Evolutionary conservation across 2,329 filamentous ascomycete genomes (phyloP).

Genomic region (Penicillium olsonii): DNA sequence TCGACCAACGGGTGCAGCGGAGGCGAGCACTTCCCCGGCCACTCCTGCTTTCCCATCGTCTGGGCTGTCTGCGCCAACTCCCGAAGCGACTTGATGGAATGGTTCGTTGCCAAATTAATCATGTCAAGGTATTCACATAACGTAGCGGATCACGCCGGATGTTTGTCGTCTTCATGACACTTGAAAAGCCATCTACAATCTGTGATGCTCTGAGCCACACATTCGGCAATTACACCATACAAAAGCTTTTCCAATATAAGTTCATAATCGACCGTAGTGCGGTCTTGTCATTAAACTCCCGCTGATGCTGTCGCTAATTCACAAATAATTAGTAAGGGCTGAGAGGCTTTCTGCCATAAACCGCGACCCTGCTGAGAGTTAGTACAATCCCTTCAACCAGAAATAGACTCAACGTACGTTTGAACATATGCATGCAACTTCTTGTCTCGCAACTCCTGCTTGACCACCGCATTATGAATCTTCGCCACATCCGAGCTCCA

Average conservation of each 20-base stretch:
- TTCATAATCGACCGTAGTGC: too few relatives aligned
- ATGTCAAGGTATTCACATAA: too few relatives aligned
- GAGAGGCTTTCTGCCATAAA: constrained; percentile 17
- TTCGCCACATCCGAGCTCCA: constrained; percentile 17
- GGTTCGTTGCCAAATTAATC: too few relatives aligned
- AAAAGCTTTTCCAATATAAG: too few relatives aligned
- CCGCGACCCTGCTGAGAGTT: constrained; percentile 14
- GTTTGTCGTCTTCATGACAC: too few relatives aligned
- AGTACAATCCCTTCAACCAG: constrained; percentile 2
- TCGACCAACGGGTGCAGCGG: background rate
- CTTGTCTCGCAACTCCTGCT: constrained; percentile 19
- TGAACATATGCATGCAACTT: constrained; percentile 21
- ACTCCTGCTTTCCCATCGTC: background rate
- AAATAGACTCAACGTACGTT: constrained; percentile 15
- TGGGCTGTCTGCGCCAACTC: constrained; percentile 2
- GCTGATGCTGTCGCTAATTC: too few relatives aligned
- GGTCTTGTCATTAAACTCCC: too few relatives aligned
- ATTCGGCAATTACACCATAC: too few relatives aligned
- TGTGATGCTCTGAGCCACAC: too few relatives aligned
- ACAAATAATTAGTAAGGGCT: background rate
- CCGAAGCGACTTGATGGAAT: background rate
- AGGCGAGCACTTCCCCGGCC: background rate
- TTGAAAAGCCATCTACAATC: too few relatives aligned
- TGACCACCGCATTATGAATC: constrained; percentile 21
- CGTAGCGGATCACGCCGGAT: too few relatives aligned